Base-by-base conservation (phyloP, 2,329 filamentous ascomycete species). In the Shiraia sp. region DNA sequence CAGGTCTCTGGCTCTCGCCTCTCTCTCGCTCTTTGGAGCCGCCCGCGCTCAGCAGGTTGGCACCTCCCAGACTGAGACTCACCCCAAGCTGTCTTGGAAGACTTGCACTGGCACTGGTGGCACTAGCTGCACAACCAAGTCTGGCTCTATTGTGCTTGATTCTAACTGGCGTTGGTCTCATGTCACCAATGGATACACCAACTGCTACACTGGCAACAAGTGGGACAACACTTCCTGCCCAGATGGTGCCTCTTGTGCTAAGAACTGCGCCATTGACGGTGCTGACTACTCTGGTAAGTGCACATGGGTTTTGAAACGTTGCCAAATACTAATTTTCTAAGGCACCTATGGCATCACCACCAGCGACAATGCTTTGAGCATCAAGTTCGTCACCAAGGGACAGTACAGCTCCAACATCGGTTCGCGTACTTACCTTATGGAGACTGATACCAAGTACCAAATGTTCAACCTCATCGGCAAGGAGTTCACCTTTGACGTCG, bases 331-430 rank as follows among this genome's bases (percentile, higher is more conserved):
- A 12, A 49, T 27, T 29, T 13, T 8, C 32, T 14, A 12, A 61
- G 57, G 57, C 52, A 72, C 70, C 25, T 73, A 73, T 42, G 71
- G 81, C 54, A 76, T 81, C 55, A 76, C 72, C 27, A 72, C 80
- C 41, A 75, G 70, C 57, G 76, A 75, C 54, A 73, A 73, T 59
- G 66, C 74, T 44, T 69, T 84, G 52, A 78, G 69, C 55, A 70
- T 83, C 49, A 77, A 77, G 64, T 82, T 83, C 53, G 78, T 82
- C 50, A 82, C 79, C 48, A 72, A 78, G 55, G 70, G 73, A 55
- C 51, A 58, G 16, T 73, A 72, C 63, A 68, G 62, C 17, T 68
- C 55, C 49, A 72, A 72, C 53, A 58, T 72, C 32, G 70, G 70
- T 37, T 71, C 68, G 28, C 70, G 71, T 47, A 68, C 67, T 47